Conservation (phyloP, 495 filamentous ascomycete genomes). For the Penicillium dipodomyicola region DNA sequence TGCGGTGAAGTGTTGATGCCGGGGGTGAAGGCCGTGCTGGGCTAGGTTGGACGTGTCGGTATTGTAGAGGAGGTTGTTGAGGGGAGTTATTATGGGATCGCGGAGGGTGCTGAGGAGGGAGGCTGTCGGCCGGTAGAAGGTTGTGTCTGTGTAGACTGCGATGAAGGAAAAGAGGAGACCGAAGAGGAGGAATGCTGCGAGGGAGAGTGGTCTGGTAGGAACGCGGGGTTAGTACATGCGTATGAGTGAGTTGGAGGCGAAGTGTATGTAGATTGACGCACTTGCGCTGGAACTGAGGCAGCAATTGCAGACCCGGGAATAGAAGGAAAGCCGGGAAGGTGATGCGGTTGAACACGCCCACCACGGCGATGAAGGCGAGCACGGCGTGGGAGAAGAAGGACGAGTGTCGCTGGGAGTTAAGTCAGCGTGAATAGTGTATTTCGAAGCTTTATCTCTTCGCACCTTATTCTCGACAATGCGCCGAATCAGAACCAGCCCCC, state of each 20-base stretch:
- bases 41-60: conserved; percentile 71
- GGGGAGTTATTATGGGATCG: conserved; percentile 75
- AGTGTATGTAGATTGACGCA: conserved; percentile 38
- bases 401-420: conserved; percentile 57
- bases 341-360: conserved; percentile 91
- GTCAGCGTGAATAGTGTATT: conserved; percentile 7
- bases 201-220: conserved; percentile 59
- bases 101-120: conserved; percentile 50
- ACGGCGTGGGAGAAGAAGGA: conserved; percentile 71
- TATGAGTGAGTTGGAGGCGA: not conserved
- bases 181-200: conserved; percentile 59
- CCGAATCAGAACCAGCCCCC: conserved; percentile 86
- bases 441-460: conserved; percentile 16
- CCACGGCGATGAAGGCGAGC: conserved; percentile 75
- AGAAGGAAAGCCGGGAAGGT: conserved; percentile 92
- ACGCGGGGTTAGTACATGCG: conserved; percentile 16
- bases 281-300: conserved; percentile 83
- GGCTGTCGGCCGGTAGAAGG: conserved; percentile 67
- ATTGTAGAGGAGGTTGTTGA: conserved; percentile 93
- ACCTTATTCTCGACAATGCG: conserved; percentile 78
- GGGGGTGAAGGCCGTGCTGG: conserved; percentile 86
- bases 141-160: conserved; percentile 78
- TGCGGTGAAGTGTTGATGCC: conserved; percentile 80
- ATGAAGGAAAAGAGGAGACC: conserved; percentile 61
- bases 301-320: conserved; percentile 72